Evolutionary conservation across 2,329 filamentous ascomycete genomes (phyloP).

Genomic region (Cytospora chrysosperma): DNA sequence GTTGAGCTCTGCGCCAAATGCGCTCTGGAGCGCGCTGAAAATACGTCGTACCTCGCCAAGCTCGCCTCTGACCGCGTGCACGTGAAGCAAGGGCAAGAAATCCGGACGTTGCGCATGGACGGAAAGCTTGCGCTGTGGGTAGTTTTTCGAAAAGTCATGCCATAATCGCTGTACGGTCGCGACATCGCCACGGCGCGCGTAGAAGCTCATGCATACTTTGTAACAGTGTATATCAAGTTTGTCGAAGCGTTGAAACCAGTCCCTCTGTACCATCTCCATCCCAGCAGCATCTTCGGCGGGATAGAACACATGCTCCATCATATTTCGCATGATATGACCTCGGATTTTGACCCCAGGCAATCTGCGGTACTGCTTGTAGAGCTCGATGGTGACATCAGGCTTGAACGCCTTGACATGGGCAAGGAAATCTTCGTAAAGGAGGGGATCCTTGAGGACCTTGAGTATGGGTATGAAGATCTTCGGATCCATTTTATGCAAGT

Average conservation of each 20-base stretch:
- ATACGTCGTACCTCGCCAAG: constrained; percentile 55
- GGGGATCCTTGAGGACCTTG: constrained; percentile 37
- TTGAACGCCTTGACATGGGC: constrained; percentile 29
- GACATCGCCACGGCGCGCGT: constrained; percentile 49
- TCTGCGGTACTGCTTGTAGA: constrained; percentile 48
- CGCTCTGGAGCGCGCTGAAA: constrained; percentile 59
- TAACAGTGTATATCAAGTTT: constrained; percentile 45
- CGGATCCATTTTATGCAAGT: constrained; percentile 17
- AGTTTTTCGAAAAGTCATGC: constrained; percentile 41
- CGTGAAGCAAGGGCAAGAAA: constrained; percentile 59
- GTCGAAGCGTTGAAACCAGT: constrained; percentile 46
- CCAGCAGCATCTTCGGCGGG: constrained; percentile 38
- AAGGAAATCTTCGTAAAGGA: constrained; percentile 44
- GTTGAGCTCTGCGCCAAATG: constrained; percentile 58
- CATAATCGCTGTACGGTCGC: constrained; percentile 45
- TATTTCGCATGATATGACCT: constrained; percentile 40
- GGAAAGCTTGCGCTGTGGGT: constrained; percentile 22
- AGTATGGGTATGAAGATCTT: constrained; percentile 40
- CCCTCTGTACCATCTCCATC: constrained; percentile 47
- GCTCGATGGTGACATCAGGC: constrained; percentile 36
- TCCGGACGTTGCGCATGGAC: constrained; percentile 6
- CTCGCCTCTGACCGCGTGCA: constrained; percentile 69
- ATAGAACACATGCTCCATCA: constrained; percentile 44
- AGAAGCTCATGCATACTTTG: constrained; percentile 49
- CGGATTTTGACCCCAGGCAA: constrained; percentile 40